Base-by-base conservation (phyloP, 331 rosid species). In the Telfairia occidentalis region DNA sequence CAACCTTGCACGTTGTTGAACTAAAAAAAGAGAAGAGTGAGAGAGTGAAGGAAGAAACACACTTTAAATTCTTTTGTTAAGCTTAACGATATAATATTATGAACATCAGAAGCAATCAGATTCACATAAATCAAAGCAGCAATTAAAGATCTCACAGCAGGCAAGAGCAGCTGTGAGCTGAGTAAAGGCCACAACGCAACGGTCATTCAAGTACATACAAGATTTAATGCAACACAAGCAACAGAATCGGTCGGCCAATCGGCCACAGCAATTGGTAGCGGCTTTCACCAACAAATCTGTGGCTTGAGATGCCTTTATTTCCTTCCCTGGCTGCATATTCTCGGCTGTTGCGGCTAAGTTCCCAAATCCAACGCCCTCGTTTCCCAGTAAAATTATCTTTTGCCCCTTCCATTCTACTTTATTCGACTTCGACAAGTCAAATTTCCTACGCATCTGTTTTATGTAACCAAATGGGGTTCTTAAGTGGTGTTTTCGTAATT, bases 121-220 rank as follows among this genome's bases (percentile, higher is more conserved):
- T 24, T 48, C 78, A 49, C 53, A 90, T 24, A 95, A 82, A 84
- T 95, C 98, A 73, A 83, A 60, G 60, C 98, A 95, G 37, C 97
- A 95, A 60, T 84, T 87, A 55, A 91, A n/a, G 79, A 90, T 80
- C 90, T 73, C 93, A 18, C 83, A 86, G 61, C 98, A 95, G 50
- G 97, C 86, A 45, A 95, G 86, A 70, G 96, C 98, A 7, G 96
- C 35, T 81, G 96, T 82, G 52, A 95, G 73, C 52, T 95, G 98
- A 12, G 96, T 46, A 70, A 91, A 86, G 40, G 83, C 82, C 16
- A 90, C 75, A 34, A 91, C 86, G 65, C 89, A 86, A 60, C 76
- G 89, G 82, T 90, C 86, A 76, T 85, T 95, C 79, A 87, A 30
- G 67, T 45, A 65, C 15, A 83, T 19, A 64, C 97, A 90, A 57